Evolutionary conservation across 352 stramenopile genomes (phyloP), one percentile per base, ranked within the genome.

Genomic region (Discostella stelligera): DNA sequence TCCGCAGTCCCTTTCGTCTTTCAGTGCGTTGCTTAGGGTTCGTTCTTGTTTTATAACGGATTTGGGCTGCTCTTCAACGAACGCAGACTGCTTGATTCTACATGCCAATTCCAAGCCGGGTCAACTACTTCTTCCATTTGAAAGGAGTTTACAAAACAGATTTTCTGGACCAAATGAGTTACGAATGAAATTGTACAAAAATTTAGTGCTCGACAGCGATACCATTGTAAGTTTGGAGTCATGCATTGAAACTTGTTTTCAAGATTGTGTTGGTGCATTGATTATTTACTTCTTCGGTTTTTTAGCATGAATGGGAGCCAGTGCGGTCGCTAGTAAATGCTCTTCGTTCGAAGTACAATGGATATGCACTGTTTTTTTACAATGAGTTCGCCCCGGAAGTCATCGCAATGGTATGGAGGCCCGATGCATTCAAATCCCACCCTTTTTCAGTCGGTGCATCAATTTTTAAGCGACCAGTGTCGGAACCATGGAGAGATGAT

Each of bases 351-450:
- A 71, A 83, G 32, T 89, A 87, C 67, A 81, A 84, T 59, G 11
- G 74, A 50, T 82, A 80, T 52, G 80, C 83, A 41, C 39, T 93
- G 14, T 90, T 93, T 71, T 90, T 91, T 55, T 91, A 89, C 79
- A 93, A 93, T 64, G 77, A 86, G 41, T 72, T 82, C 41, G 68
- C 69, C 54, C 87, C 87, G 23, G 85, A 93, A 60, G 71, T 93
- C 0, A 88, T 93, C 72, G 78, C 68, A 4, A 67, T 93, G 58
- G 44, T 90, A 1, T 93, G 87, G 87, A 71, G 87, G 67, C 87
- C 84, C 48, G n/a, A 69, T 21, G 61, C 75, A 32, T 87, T 90
- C 70, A 55, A 54, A 46, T 52, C 72, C 16, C 44, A 76, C 21
- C 21, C 72, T 41, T 91, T 93, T 66, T 86, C 81, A 39, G 87